A percentile compares a stretch with the other conserved stretches of the same genome.
Evolutionary conservation across 2,329 filamentous ascomycete genomes (phyloP).

Genomic region (Fusarium fracticaudum): DNA sequence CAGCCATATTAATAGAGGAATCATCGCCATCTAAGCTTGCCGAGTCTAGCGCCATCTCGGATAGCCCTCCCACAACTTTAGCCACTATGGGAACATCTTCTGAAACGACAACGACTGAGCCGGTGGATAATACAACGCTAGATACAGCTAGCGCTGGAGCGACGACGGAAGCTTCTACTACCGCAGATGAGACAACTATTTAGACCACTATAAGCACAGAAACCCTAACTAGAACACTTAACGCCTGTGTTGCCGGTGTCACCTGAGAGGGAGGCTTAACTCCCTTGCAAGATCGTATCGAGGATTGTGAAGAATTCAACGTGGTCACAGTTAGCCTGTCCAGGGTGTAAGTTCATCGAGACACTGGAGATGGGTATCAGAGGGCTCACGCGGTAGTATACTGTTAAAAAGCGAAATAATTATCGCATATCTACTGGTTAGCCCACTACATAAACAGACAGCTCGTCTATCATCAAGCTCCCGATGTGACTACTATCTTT

Average conservation of each 20-base stretch:
- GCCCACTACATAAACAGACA: background rate
- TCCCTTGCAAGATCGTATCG: background rate
- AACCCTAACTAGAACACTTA: too few species aligned
- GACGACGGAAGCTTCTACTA: too few species aligned
- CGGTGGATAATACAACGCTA: background rate
- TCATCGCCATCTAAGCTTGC: background rate
- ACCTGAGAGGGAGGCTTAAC: fast-evolving
- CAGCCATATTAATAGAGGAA: fast-evolving
- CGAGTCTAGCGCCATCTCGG: background rate
- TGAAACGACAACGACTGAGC: fast-evolving
- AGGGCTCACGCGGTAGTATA: too few species aligned
- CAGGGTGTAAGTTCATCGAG: background rate
- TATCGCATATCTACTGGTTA: background rate
- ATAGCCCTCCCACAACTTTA: fast-evolving
- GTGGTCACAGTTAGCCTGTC: background rate
- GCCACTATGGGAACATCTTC: fast-evolving
- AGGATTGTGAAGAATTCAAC: background rate
- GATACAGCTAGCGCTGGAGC: background rate
- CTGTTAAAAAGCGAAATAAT: background rate
- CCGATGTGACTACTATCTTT: background rate
- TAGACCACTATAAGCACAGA: too few species aligned
- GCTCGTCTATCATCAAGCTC: background rate
- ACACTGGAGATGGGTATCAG: too few species aligned
- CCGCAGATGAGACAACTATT: too few species aligned
- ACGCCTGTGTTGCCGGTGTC: background rate